Conservation (phyloP, 2,329 filamentous ascomycete species). For the Dactylella cylindrospora region DNA sequence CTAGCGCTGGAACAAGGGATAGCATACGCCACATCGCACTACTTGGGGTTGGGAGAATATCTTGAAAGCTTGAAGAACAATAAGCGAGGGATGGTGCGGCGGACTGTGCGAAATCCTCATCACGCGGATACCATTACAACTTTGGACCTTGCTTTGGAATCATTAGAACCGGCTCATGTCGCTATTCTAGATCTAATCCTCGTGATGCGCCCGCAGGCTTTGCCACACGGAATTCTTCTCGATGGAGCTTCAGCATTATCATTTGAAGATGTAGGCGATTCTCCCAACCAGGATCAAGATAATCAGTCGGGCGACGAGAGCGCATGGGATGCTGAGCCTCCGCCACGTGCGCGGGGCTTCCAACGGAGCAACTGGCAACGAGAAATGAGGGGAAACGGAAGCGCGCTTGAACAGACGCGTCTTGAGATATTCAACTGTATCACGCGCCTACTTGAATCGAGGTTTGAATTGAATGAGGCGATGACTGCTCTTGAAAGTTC, state of each 20-base stretch:
- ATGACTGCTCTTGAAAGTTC: slow-evolving; percentile 8
- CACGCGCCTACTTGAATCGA: background rate
- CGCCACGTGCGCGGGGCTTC: no score
- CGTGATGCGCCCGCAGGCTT: slow-evolving; percentile 10
- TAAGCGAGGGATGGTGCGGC: background rate
- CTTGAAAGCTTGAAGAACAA: slow-evolving; percentile 1
- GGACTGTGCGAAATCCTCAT: background rate
- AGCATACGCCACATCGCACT: background rate
- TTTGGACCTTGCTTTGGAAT: slow-evolving; percentile 4
- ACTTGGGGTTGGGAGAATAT: background rate
- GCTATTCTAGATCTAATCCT: slow-evolving; percentile 2
- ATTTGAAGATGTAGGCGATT: background rate
- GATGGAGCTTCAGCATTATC: slow-evolving; percentile 2
- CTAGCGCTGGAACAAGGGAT: slow-evolving; percentile 9
- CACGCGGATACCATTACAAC: slow-evolving; percentile 9
- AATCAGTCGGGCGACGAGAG: background rate
- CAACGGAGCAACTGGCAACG: no score
- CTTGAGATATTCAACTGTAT: background rate
- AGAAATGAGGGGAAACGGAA: background rate
- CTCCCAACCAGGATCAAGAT: background rate
- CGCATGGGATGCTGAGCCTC: no score
- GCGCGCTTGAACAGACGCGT: background rate
- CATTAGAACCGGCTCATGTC: background rate
- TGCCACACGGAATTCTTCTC: slow-evolving; percentile 4
- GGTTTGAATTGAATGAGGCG: background rate